Conservation (phyloP, 179 eudicot species). For the Spinacia oleracea region DNA sequence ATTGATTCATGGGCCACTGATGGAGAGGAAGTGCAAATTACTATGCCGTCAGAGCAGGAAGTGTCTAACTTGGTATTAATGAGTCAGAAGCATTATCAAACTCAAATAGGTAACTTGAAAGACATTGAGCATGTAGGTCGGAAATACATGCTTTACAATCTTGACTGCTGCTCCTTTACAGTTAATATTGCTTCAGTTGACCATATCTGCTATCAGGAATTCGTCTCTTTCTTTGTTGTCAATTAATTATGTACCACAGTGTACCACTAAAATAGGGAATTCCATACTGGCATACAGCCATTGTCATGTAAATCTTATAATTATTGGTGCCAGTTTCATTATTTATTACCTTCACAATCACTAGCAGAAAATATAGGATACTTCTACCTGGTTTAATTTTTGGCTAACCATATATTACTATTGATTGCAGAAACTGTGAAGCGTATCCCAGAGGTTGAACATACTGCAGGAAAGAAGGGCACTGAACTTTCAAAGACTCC, state of each 20-base stretch:
- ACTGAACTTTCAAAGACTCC: constrained; percentile 77
- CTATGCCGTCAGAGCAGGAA: constrained; percentile 73
- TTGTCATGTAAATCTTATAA: background rate
- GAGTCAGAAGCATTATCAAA: constrained; percentile 55
- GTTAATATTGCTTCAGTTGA: constrained; percentile 9
- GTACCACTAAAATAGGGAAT: background rate
- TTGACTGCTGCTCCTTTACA: background rate
- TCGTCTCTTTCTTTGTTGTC: background rate
- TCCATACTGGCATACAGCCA: background rate
- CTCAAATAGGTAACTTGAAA: constrained; percentile 59
- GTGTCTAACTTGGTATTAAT: constrained; percentile 51
- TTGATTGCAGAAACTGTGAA: constrained; percentile 69
- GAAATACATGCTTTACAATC: background rate
- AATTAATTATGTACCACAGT: no score
- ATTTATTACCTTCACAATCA: background rate
- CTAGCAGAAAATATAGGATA: background rate
- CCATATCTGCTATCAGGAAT: background rate
- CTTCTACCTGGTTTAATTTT: constrained; percentile 1
- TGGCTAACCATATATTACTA: constrained; percentile 14
- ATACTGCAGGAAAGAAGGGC: constrained; percentile 62
- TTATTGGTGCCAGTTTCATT: background rate
- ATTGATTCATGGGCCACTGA: constrained; percentile 91
- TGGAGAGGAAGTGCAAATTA: constrained; percentile 68
- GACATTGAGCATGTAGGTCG: constrained; percentile 11
- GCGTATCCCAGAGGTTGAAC: constrained; percentile 70